Base-by-base conservation (phyloP, 2,329 filamentous ascomycete genomes). In the Rutstroemia sp. region DNA sequence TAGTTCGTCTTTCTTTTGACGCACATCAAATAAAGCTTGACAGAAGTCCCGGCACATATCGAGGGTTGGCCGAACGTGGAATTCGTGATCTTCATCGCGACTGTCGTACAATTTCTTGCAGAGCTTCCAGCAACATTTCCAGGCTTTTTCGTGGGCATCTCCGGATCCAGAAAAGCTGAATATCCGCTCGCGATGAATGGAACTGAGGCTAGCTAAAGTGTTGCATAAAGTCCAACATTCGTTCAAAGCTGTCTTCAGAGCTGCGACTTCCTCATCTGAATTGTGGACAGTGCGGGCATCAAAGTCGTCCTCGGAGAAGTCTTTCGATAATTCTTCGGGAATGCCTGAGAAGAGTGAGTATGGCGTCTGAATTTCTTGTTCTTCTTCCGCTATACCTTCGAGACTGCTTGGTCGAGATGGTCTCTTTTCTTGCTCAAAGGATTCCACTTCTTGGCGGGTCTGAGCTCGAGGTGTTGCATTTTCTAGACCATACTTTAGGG, bases 171-270 rank as follows among this genome's bases (percentile, higher is more conserved):
- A 85, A 64, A 81, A 87, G 69, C 83, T 84, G 70, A 94, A 92
- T 34, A 91, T 85, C 19, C 88, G 80, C 63, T 89, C 82, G 27
- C 90, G 83, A 67, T 96, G 89, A 61, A 87, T 87, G 17, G 88
- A 92, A 70, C 90, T 95, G 17, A 96, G 77, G 61, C 82, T 89
- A 21, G 90, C 89, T 34, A 96, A 75, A 0, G 91, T 95, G 68
- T 96, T 96, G 74, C 92, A 96, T 14, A 96, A 75, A 0, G 87
- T 95, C 92, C 92, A 96, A 71, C 91, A 96, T 73, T 96, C 89
- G 60, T 87, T 83, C 16, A 96, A 76, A 2, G 91, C 89, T 30
- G 82, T 83, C 60, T 82, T 83, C n/a, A 96, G 75, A 7, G 87
- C 86, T 25, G 73, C 75, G 23, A 89, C 75, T 65, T 90, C 86